These are phyloP conservation scores for Melaleuca quinquenervia DNA, from an alignment of 345 rosid genomes.

Conservation along the genomic window DNA sequence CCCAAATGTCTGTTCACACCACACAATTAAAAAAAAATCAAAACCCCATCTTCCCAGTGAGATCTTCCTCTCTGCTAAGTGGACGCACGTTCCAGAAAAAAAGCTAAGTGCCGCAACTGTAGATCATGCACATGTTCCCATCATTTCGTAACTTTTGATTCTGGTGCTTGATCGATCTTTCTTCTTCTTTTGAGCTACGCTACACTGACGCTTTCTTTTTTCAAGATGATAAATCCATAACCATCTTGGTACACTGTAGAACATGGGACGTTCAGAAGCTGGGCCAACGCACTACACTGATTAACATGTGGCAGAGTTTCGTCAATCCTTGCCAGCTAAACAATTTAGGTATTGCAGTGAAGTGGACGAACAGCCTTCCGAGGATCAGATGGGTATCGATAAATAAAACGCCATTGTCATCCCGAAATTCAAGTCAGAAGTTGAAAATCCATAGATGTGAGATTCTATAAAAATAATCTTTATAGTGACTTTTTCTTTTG, in stretches of 20 bases:
- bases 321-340: neutral
- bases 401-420: neutral
- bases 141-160: neutral
- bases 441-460: neutral
- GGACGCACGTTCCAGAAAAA: neutral
- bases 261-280: neutral
- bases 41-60: neutral
- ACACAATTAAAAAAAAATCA: no score
- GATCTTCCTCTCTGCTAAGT: neutral
- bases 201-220: neutral
- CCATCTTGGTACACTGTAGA: neutral
- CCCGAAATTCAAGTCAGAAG: neutral
- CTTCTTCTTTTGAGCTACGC: neutral
- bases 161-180: neutral
- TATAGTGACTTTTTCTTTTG: neutral
- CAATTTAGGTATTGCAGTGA: neutral
- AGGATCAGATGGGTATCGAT: neutral
- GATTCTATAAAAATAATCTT: neutral
- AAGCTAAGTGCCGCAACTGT: neutral
- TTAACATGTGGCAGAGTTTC: neutral
- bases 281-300: neutral
- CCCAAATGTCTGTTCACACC: neutral
- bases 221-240: neutral
- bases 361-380: neutral
- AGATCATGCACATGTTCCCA: neutral